Evolutionary conservation across 192 early-diverging fungal species (phyloP), one percentile per base, ranked within the genome.

Genomic region (Podila clonocystis): DNA sequence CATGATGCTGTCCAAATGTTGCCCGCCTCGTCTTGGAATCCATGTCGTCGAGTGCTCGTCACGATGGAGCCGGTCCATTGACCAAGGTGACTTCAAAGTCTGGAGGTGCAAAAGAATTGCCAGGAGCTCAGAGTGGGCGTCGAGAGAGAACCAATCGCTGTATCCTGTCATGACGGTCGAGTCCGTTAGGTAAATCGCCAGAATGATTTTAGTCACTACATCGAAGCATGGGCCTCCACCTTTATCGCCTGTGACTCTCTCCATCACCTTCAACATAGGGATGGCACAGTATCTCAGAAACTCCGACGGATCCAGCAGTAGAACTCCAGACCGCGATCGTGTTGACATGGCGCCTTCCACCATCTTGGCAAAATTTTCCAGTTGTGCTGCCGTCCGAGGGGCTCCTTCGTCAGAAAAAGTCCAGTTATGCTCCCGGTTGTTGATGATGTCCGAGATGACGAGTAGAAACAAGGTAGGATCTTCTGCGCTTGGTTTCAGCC

Each of bases 341-440:
- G 36, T 65, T 5, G 29, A 7, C 20, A 64, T 41, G 0, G 70
- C 70, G 2, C 62, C 55, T 0, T 50, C 7, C 9, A 73, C 60
- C 45, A 65, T 60, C 26, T 69, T 70, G 17, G 38, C 50, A 55
- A 80, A 69, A 24, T 80, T 80, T 41, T 63, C 70, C 62, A 33
- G 70, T 12, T 58, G 70, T 28, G 41, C 33, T 3, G 50, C 30
- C 6, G 26, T 26, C 68, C 68, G 62, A 9, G 9, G 13, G 3
- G 31, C 55, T 29, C 50, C 52, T 31, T 50, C 33, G 33, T 38
- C n/a, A 9, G 55, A 41, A 11, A 49, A 22, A n/a, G 52, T 11
- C 11, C 50, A 20, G 13, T 64, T 50, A 9, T 33, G 28, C 0
- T 66, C 48, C 0, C 17, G 29, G 29, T 63, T 36, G 36, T n/a